Percentiles rank a stretch among this genome's conserved stretches.
phyloP scores from a whole-genome alignment of 1,139 yeast genomes.

The Kodamaea arcana region DNA sequence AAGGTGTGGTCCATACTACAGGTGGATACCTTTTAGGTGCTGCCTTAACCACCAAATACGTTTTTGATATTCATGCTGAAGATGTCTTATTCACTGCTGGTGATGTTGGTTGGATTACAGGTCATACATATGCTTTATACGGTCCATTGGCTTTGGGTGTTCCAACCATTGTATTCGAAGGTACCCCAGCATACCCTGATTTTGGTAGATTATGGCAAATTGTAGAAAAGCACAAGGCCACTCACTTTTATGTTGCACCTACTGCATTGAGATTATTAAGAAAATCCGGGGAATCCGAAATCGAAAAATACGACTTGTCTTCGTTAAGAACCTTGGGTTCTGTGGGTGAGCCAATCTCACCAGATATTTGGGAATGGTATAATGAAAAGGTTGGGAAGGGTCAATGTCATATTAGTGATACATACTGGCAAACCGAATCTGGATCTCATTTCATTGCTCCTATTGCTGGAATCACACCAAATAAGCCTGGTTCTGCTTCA shows the following conservation, averaged over 20 bases:
- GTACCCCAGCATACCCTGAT: conserved; percentile 97
- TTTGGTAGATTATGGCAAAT: conserved; percentile 97
- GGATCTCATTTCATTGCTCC: conserved; percentile 97
- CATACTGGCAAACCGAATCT: conserved; percentile 99
- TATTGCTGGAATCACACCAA: conserved; percentile 88
- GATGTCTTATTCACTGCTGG: conserved; percentile 96
- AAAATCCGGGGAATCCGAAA: conserved; percentile 86
- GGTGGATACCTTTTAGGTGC: conserved; percentile 95
- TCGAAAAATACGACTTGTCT: conserved; percentile 81
- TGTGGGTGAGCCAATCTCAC: conserved; percentile 98
- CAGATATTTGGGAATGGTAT: conserved; percentile 99
- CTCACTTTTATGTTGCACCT: conserved; percentile 98
- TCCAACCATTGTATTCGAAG: conserved; percentile 90
- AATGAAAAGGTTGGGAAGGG: conserved; percentile 86
- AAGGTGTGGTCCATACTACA: conserved; percentile 94
- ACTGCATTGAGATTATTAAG: conserved; percentile 93
- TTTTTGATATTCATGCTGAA: conserved; percentile 85
- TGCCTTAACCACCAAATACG: conserved; percentile 87
- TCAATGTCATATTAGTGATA: conserved; percentile 84
- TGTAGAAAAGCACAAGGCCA: conserved; percentile 86
- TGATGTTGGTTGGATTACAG: conserved; percentile 99
- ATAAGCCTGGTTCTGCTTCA: conserved; percentile 97
- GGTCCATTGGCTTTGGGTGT: conserved; percentile 91
- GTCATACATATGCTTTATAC: conserved; percentile 93
- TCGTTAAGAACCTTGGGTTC: conserved; percentile 93